A percentile compares a stretch with the other conserved stretches of the same genome.
Evolutionary conservation across 2,329 filamentous ascomycete genomes (phyloP).

Genomic region (Cladosporium sp.): DNA sequence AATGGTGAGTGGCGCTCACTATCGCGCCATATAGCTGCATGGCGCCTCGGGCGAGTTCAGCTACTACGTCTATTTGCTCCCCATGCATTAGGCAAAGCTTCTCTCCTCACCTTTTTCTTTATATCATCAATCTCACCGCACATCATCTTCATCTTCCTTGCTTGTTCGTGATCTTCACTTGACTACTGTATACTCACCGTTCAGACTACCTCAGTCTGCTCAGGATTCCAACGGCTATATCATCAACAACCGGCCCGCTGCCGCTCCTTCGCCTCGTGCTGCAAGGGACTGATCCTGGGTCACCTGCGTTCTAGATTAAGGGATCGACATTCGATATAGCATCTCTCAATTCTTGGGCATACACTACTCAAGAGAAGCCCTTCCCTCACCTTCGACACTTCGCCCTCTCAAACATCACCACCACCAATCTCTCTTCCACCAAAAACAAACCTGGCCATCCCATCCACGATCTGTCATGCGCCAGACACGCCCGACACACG

Average conservation of each 20-base stretch:
- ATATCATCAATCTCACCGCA: constrained; percentile 13
- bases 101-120: constrained; percentile 7
- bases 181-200: neutral
- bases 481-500: constrained; percentile 17
- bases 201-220: constrained; percentile 1
- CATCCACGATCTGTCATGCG: constrained; percentile 18
- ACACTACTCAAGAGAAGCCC: constrained; percentile 4
- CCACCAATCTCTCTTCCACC: neutral
- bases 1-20: constrained; percentile 8
- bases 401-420: neutral
- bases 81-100: constrained; percentile 12
- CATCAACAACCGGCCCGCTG: constrained; percentile 16
- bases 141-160: constrained; percentile 17
- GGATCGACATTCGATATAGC: constrained; percentile 7
- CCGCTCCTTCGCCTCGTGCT: constrained; percentile 13
- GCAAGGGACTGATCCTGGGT: constrained; percentile 17
- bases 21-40: constrained; percentile 6
- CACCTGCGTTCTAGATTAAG: constrained; percentile 14
- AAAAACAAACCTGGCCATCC: constrained; percentile 8
- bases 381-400: neutral
- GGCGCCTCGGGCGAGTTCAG: constrained; percentile 10
- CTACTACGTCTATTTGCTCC: constrained; percentile 5
- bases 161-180: constrained; percentile 5
- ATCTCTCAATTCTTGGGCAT: constrained; percentile 8
- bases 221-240: constrained; percentile 12